Evolutionary conservation across 768 basidiomycete species (phyloP).

Genomic region (Tulasnella sp.): DNA sequence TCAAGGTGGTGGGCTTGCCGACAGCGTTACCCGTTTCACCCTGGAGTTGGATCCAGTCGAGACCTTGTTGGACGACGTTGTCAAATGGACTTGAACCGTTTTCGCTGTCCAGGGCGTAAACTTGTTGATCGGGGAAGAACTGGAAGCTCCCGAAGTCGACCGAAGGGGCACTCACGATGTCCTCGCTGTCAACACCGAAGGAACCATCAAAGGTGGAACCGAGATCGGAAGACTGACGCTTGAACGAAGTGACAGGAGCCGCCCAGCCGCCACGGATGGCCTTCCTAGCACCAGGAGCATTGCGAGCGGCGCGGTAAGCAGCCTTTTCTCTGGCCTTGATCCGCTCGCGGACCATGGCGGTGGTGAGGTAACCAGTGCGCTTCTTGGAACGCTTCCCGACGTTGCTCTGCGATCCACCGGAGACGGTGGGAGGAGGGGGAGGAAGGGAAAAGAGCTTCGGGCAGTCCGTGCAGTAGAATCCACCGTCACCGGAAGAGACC

Average conservation of each 20-base stretch:
- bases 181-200: too few relatives aligned
- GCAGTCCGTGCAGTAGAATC: slow-evolving; percentile 56
- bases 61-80: too few relatives aligned
- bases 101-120: too few relatives aligned
- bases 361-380: slow-evolving; percentile 51
- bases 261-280: slow-evolving; percentile 61
- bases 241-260: slow-evolving; percentile 50
- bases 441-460: slow-evolving; percentile 55
- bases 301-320: slow-evolving; percentile 36
- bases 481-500: slow-evolving; percentile 65
- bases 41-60: too few relatives aligned
- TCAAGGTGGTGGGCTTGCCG: too few relatives aligned
- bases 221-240: slow-evolving; percentile 29
- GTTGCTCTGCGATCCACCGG: slow-evolving; percentile 48
- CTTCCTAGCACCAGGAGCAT: slow-evolving; percentile 43
- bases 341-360: slow-evolving; percentile 52
- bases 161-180: too few relatives aligned
- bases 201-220: too few relatives aligned
- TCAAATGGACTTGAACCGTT: too few relatives aligned
- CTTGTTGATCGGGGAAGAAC: too few relatives aligned
- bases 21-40: too few relatives aligned
- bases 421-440: slow-evolving; percentile 46
- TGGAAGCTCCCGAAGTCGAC: too few relatives aligned
- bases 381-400: slow-evolving; percentile 43
- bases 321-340: slow-evolving; percentile 56